These are phyloP conservation scores for Sclerotinia sclerotiorum DNA, from an alignment of 2,329 filamentous ascomycete species.

Conservation along the genomic window DNA sequence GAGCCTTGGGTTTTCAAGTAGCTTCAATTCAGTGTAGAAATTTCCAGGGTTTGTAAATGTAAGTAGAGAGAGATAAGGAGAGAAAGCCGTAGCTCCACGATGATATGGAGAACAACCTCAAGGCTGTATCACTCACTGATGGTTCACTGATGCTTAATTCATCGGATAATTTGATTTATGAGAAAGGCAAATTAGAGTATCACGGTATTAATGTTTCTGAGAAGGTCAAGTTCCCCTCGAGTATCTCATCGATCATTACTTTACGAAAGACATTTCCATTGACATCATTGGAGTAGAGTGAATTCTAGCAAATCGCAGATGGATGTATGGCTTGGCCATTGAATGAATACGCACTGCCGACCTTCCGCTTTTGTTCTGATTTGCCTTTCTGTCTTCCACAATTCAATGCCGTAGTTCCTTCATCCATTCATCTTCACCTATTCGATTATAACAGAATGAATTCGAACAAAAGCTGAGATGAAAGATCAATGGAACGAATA, in stretches of 20 bases:
- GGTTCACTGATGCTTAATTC: too few species aligned
- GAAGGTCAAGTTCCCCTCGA: not conserved
- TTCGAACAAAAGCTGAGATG: too few species aligned
- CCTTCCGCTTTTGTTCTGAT: not conserved
- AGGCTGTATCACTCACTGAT: not conserved
- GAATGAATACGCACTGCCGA: not conserved
- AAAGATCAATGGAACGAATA: too few species aligned
- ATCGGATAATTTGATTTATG: not conserved
- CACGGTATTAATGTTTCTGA: too few species aligned
- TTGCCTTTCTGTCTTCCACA: too few species aligned
- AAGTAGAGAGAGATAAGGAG: not conserved
- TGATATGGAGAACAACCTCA: too few species aligned
- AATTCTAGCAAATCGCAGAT: not conserved
- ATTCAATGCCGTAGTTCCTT: too few species aligned
- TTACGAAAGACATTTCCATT: too few species aligned
- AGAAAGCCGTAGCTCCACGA: not conserved
- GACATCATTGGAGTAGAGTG: not conserved
- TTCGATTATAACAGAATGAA: too few species aligned
- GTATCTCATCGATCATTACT: not conserved
- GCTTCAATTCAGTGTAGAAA: not conserved
- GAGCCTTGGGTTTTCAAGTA: too few species aligned
- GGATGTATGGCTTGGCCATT: not conserved
- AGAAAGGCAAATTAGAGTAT: too few species aligned
- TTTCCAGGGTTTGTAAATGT: not conserved
- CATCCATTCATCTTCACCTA: too few species aligned